phyloP scores from a whole-genome alignment of 2,329 filamentous ascomycete species.

The Colletotrichum incanum region DNA sequence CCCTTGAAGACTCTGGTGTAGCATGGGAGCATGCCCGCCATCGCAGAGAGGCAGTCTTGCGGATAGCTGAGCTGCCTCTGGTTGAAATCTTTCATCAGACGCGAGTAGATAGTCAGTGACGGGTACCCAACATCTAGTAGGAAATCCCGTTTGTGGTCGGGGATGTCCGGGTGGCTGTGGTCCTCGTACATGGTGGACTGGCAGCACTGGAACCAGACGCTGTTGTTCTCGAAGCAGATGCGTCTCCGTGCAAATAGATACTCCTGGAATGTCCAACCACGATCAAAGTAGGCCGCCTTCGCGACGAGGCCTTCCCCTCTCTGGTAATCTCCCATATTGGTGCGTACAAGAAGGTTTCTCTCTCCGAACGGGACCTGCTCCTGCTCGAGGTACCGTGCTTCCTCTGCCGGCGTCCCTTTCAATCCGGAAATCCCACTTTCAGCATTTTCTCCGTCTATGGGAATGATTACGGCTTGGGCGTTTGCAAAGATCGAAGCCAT shows the following conservation, averaged over 20 bases:
- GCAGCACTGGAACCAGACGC: background rate
- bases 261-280: background rate
- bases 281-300: background rate
- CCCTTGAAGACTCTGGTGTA: background rate
- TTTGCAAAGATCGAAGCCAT: constrained; percentile 12
- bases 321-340: background rate
- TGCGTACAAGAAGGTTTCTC: background rate
- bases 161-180: background rate
- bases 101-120: background rate
- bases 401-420: background rate
- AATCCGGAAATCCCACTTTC: background rate
- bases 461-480: background rate
- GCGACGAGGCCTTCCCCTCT: rapidly evolving
- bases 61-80: background rate
- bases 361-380: background rate
- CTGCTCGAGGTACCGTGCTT: background rate
- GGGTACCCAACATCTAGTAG: background rate
- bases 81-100: background rate
- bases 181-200: background rate
- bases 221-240: background rate
- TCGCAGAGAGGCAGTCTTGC: background rate
- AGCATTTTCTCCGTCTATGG: background rate
- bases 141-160: background rate
- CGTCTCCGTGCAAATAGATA: background rate
- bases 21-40: background rate